Percentiles rank a stretch among this genome's conserved stretches.
These are phyloP conservation scores for Talaromyces sp. DNA, from an alignment of 2,329 filamentous ascomycete genomes.

Conservation along the genomic window DNA sequence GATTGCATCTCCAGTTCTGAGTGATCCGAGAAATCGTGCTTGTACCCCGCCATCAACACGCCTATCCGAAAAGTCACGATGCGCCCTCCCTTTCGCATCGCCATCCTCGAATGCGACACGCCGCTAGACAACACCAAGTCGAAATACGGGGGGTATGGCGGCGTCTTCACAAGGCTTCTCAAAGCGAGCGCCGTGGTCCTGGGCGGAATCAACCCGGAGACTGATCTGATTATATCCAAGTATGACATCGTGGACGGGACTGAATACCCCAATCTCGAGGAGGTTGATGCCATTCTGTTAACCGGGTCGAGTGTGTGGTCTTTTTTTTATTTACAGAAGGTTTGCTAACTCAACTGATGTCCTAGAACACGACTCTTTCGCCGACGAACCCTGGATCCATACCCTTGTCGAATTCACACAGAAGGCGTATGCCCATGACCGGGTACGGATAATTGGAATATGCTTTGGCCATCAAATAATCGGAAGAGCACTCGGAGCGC, in stretches of 20 bases:
- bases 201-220: conserved; percentile 20
- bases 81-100: conserved; percentile 62
- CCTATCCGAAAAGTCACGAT: conserved; percentile 28
- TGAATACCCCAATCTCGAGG: conserved; percentile 65
- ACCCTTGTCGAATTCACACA: conserved; percentile 65
- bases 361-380: conserved; percentile 66
- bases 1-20: neutral
- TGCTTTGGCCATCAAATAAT: conserved; percentile 89
- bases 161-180: conserved; percentile 62
- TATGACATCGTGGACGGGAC: conserved; percentile 67
- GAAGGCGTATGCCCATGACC: conserved; percentile 54
- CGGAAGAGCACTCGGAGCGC: conserved; percentile 63
- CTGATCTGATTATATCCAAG: conserved; percentile 53
- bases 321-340: neutral
- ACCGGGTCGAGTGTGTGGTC: conserved; percentile 60
- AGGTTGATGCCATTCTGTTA: conserved; percentile 77
- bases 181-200: conserved; percentile 48
- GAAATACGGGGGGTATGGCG: conserved; percentile 68
- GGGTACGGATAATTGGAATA: conserved; percentile 69
- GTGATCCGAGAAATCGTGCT: neutral
- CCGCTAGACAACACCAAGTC: conserved; percentile 60
- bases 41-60: conserved; percentile 24
- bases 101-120: conserved; percentile 82
- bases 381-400: conserved; percentile 69
- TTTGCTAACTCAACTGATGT: neutral